Evolutionary conservation across 2,329 filamentous ascomycete species (phyloP), one percentile per base, ranked within the genome.

Genomic region (Phialophora macrospora): DNA sequence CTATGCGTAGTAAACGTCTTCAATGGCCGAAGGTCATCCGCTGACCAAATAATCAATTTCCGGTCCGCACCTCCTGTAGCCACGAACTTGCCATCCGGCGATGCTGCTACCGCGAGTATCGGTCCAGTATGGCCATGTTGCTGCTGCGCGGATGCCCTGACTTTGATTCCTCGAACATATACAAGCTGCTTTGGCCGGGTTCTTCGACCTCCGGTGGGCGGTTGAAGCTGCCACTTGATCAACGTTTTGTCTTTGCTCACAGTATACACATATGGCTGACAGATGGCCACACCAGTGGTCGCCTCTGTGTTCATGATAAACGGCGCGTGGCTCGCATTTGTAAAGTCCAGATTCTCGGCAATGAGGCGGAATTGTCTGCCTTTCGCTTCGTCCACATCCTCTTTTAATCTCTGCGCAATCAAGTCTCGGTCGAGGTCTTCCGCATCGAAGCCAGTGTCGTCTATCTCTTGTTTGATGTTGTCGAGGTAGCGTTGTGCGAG

Each of bases 401-500:
- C 92, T 78, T 94, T 88, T 73, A 99, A 81, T 72, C 93, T 84
- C 77, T 96, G 91, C 49, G 94, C 93, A 73, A 99, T 93, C 72
- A 97, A 81, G 75, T 99, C 95, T 65, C 90, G 85, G 79, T 98
- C 95, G 65, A 99, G 91, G 60, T 98, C 92, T 72, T 90, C 93
- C 7, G 95, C 95, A 79, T 99, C 93, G 75, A 98, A 99, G 46
- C 93, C 95, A 60, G 85, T 85, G 70, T 92, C 90, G 72, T 96
- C 90, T 64, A 92, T 88, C 71, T 97, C 90, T 73, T 90, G 86
- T 73, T 90, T 88, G 68, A 97, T 88, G 75, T 96, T 97, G 62
- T 97, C 90, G 62, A 99, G 85, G 77, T 99, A 98, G 73, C 91
- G 88, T 80, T 98, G 92, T 32, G 95, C 95, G 30, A 99, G 85